Evolutionary conservation across 1,284 basidiomycete genomes (phyloP).

Genomic region (Ceraceosorus guamensis): DNA sequence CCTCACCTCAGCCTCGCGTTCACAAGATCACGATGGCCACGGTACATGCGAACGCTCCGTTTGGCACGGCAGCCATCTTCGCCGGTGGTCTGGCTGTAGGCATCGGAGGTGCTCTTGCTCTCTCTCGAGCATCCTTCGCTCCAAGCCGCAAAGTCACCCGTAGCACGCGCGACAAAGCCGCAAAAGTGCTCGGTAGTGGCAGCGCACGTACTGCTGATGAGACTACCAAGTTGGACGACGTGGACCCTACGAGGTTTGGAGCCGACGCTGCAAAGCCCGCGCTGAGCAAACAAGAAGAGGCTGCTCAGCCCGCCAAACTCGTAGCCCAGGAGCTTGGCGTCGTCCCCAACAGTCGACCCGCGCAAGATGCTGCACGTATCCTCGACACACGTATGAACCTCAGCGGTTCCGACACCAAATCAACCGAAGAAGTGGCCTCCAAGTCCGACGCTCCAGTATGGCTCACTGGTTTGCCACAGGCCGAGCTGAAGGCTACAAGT

Average conservation of each 20-base stretch:
- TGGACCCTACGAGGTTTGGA: constrained; percentile 7
- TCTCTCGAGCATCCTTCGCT: constrained; percentile 30
- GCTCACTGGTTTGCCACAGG: constrained; percentile 27
- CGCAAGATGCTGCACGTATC: constrained; percentile 25
- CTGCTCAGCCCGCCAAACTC: constrained; percentile 19
- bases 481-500: constrained; percentile 19
- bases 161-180: constrained; percentile 20
- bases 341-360: constrained; percentile 8
- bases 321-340: constrained; percentile 15
- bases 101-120: constrained; percentile 33
- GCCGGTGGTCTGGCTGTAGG: constrained; percentile 43
- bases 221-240: constrained; percentile 26
- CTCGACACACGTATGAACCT: constrained; percentile 30
- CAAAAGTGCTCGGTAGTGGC: not conserved
- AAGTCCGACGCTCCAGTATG: constrained; percentile 25
- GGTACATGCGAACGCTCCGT: no score
- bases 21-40: no score
- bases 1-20: no score
- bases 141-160: constrained; percentile 35
- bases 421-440: constrained; percentile 25
- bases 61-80: constrained; percentile 29
- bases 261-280: constrained; percentile 12
- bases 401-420: constrained; percentile 19
- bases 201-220: not conserved
- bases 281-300: constrained; percentile 12